Evolutionary conservation across 2,329 filamentous ascomycete genomes (phyloP).

Genomic region (Xylariales sp.): DNA sequence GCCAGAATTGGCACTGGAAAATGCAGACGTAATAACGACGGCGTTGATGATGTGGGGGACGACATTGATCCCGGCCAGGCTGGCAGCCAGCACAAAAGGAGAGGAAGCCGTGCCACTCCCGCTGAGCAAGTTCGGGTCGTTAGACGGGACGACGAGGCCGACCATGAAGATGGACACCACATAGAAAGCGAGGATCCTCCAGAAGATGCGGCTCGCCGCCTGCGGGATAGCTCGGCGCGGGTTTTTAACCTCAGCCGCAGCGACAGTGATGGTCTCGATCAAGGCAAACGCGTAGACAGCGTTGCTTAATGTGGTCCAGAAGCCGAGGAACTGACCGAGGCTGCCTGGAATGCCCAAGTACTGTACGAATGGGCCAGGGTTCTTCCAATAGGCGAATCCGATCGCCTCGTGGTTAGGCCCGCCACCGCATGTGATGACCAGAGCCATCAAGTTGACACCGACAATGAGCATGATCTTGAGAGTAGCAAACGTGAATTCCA

Average conservation of each 20-base stretch:
- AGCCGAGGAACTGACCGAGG: constrained; percentile 29
- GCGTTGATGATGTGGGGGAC: constrained; percentile 33
- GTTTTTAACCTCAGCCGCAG: constrained; percentile 31
- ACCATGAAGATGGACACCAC: constrained; percentile 9
- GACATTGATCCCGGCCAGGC: constrained; percentile 35
- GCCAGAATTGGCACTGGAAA: constrained; percentile 38
- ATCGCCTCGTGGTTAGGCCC: constrained; percentile 44
- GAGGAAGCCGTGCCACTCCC: constrained; percentile 32
- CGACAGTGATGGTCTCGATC: constrained; percentile 33
- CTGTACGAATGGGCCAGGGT: constrained; percentile 42
- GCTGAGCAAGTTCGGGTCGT: constrained; percentile 17
- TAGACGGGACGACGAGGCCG: too few species aligned
- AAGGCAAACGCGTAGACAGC: constrained; percentile 22
- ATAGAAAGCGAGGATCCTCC: constrained; percentile 10
- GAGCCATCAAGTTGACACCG: constrained; percentile 41
- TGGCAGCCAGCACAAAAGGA: constrained; percentile 49
- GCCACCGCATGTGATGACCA: constrained; percentile 44
- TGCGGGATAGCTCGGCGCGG: constrained; percentile 32
- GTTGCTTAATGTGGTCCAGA: constrained; percentile 27
- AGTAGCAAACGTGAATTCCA: constrained; percentile 7
- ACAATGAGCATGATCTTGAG: constrained; percentile 33
- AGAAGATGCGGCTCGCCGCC: constrained; percentile 15
- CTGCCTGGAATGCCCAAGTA: constrained; percentile 30
- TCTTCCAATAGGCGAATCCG: constrained; percentile 47
- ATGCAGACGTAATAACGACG: constrained; percentile 32